Evolutionary conservation across 257 asterid species (phyloP).

Genomic region (Solanum microdontum): DNA sequence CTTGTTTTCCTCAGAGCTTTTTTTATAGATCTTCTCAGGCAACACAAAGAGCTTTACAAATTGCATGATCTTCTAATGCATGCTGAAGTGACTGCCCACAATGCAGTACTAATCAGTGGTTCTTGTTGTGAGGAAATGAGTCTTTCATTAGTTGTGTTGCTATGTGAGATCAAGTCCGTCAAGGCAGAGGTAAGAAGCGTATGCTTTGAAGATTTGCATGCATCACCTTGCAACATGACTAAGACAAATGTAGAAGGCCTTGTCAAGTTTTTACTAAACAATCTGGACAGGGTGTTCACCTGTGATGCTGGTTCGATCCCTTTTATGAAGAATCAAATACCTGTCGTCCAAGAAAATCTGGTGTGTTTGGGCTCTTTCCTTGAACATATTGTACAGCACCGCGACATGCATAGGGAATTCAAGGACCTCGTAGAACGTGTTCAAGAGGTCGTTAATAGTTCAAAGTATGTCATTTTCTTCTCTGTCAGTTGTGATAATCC

Average conservation of each 20-base stretch:
- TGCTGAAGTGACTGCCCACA: not conserved
- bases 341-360: not conserved
- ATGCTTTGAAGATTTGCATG: not conserved
- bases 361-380: not conserved
- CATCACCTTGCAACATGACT: not conserved
- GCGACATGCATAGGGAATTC: not conserved
- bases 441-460: not conserved
- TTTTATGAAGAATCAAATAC: not conserved
- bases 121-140: not conserved
- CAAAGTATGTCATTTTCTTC: not conserved
- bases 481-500: not conserved
- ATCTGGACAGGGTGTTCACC: not conserved
- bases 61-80: not conserved
- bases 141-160: not conserved
- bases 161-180: not conserved
- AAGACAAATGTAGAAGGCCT: not conserved
- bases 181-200: not conserved
- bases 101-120: not conserved
- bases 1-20: not conserved
- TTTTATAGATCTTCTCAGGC: not conserved
- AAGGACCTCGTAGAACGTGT: not conserved
- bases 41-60: not conserved
- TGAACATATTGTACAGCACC: not conserved
- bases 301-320: not conserved
- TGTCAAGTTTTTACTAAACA: not conserved